Percentiles rank a stretch among this genome's conserved stretches.
Evolutionary conservation across 2,329 filamentous ascomycete genomes (phyloP).

Genomic region (Aspergillus tubingensis): DNA sequence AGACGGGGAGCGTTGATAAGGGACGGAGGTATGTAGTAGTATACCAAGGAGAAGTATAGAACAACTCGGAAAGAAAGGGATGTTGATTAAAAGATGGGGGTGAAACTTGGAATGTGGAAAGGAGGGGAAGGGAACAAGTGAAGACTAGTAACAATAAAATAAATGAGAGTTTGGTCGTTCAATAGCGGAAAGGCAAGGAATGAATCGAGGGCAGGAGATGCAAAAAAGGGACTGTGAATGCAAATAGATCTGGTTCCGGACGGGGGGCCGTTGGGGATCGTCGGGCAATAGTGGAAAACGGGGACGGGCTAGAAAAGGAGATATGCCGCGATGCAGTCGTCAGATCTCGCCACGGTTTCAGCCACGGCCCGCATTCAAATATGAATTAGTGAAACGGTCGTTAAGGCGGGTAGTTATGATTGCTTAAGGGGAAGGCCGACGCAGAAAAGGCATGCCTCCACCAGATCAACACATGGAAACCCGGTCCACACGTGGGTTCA

Average conservation of each 20-base stretch:
- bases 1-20: neutral
- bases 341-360: slow-evolving; percentile 6
- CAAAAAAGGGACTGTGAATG: slow-evolving; percentile 5
- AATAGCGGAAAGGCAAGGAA: neutral
- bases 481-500: slow-evolving; percentile 9
- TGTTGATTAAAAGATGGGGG: neutral
- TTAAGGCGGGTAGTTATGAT: neutral
- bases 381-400: neutral
- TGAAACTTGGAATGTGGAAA: neutral
- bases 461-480: slow-evolving; percentile 1
- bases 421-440: neutral
- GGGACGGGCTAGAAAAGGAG: slow-evolving; percentile 9
- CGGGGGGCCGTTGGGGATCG: slow-evolving; percentile 4
- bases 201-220: slow-evolving; percentile 7
- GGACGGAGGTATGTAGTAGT: neutral
- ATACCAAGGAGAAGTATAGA: neutral
- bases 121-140: neutral
- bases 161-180: neutral
- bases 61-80: neutral
- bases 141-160: slow-evolving; percentile 3
- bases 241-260: slow-evolving; percentile 4
- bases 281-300: slow-evolving; percentile 2
- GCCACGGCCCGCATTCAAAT: neutral
- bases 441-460: slow-evolving; percentile 9
- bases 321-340: slow-evolving; percentile 1